Conservation (phyloP, 495 filamentous ascomycete species). For the Daldinia loculata region DNA sequence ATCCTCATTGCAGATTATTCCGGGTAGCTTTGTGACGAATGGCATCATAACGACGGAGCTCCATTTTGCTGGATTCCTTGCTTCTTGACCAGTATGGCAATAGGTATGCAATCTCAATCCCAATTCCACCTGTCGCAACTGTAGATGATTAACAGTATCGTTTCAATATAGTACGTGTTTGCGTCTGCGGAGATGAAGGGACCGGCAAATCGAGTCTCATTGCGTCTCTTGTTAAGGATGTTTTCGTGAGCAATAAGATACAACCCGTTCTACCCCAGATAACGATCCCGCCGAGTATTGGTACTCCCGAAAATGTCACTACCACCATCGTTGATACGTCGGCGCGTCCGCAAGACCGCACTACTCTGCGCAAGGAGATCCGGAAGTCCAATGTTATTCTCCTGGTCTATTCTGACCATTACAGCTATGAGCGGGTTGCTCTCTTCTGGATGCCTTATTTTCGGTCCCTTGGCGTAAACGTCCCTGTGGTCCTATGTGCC, state of each 20-base stretch:
- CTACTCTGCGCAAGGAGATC: conserved; percentile 88
- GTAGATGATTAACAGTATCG: conserved; percentile 21
- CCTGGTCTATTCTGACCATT: conserved; percentile 97
- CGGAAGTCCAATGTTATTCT: conserved; percentile 96
- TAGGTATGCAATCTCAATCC: conserved; percentile 31
- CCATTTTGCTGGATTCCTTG: conserved; percentile 14
- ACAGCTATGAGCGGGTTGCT: conserved; percentile 97
- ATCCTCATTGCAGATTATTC: not conserved
- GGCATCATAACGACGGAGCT: conserved; percentile 29
- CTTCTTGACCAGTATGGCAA: conserved; percentile 40
- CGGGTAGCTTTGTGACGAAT: conserved; percentile 20
- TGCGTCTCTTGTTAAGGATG: conserved; percentile 87
- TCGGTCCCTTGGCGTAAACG: conserved; percentile 94
- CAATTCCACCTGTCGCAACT: not conserved
- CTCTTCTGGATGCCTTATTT: conserved; percentile 99
- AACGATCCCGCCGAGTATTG: conserved; percentile 86
- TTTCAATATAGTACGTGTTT: conserved; percentile 76
- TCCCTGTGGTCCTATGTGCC: conserved; percentile 96
- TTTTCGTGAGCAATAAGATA: conserved; percentile 92
- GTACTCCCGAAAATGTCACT: conserved; percentile 92
- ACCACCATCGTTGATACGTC: conserved; percentile 98
- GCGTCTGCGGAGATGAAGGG: conserved; percentile 93
- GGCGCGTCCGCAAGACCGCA: conserved; percentile 90
- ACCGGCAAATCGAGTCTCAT: conserved; percentile 76
- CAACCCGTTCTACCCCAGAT: conserved; percentile 93